Evolutionary conservation across 2,329 filamentous ascomycete genomes (phyloP).

Genomic region (Purpureocillium takamizusanense): DNA sequence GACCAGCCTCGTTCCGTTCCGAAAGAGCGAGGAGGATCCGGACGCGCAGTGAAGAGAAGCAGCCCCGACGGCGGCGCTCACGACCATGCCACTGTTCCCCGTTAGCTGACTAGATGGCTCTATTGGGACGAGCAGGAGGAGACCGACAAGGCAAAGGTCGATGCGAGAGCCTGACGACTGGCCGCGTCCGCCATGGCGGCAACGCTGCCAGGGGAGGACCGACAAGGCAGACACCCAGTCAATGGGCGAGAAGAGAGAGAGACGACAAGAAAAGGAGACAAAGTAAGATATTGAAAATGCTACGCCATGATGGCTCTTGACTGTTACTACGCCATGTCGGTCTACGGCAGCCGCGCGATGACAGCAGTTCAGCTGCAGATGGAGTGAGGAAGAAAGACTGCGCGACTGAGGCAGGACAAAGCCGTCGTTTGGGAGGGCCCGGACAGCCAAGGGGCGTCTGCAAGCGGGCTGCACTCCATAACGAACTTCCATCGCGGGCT

Average conservation of each 20-base stretch:
- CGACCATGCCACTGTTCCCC: constrained; percentile 36
- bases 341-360: neutral
- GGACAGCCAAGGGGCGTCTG: too few relatives aligned
- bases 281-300: constrained; percentile 8
- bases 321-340: constrained; percentile 1
- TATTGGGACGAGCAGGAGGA: neutral
- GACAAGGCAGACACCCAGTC: constrained; percentile 32
- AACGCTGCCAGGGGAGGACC: constrained; percentile 15
- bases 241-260: constrained; percentile 30
- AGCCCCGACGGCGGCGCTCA: constrained; percentile 40
- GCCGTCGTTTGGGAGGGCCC: too few relatives aligned
- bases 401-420: too few relatives aligned
- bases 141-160: constrained; percentile 47
- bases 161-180: constrained; percentile 38
- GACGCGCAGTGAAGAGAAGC: constrained; percentile 37
- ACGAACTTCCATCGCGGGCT: too few relatives aligned
- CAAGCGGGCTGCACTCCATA: too few relatives aligned
- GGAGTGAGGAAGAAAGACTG: neutral
- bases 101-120: constrained; percentile 14
- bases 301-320: neutral
- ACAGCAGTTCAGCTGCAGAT: constrained; percentile 1
- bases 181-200: constrained; percentile 34
- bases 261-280: constrained; percentile 14
- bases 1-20: constrained; percentile 56
- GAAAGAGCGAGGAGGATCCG: constrained; percentile 38